Base-by-base conservation (phyloP, 805 yeast genomes). In the Candida lessepsii region DNA sequence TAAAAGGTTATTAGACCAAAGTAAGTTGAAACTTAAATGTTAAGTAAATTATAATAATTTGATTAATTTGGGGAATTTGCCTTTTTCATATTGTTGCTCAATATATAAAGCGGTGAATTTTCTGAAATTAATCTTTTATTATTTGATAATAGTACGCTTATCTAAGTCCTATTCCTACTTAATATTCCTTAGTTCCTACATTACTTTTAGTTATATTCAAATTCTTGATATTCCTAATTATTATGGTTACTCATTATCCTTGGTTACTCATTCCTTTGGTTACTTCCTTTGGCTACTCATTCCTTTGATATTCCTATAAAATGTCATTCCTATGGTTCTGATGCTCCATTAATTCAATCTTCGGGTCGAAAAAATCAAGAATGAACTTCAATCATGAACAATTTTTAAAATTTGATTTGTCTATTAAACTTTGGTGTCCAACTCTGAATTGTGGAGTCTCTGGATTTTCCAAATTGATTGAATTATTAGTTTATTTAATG, bases 391-490 rank as follows among this genome's bases (percentile, higher is more conserved):
- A 28, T 39, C 42, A 39, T 39, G 42, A 39, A 39, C 41, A 26
- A 31, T 14, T 15, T 33, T 34, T 28, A 18, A 13, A 24, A 19
- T 25, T 39, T 39, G 42, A 39, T 39, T 39, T 34, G 20, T 33
- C 41, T 39, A 11, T 32, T 39, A 20, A 38, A 39, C 41, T 37
- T 37, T 37, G 35, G 40, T 37, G 32, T 37, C 29, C 30, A 34
- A 24, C 29, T 29, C 28, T 37, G 35, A 30, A 29, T 32, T 32
- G 29, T 33, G 42, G 42, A 39, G 42, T 39, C 42, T 39, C 42
- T 39, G 37, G 41, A 34, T 33, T 39, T 33, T 34, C 38, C 38
- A 33, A 32, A 19, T 26, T 19, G 13, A 27, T 39, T 39, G 19
- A 32, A 32, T 32, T 32, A 27, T 23, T 16, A 28, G 36, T 39